Evolutionary conservation across 106 monocot genomes (phyloP), one percentile per base, ranked within the genome.

Genomic region (Dioscorea dumetorum): DNA sequence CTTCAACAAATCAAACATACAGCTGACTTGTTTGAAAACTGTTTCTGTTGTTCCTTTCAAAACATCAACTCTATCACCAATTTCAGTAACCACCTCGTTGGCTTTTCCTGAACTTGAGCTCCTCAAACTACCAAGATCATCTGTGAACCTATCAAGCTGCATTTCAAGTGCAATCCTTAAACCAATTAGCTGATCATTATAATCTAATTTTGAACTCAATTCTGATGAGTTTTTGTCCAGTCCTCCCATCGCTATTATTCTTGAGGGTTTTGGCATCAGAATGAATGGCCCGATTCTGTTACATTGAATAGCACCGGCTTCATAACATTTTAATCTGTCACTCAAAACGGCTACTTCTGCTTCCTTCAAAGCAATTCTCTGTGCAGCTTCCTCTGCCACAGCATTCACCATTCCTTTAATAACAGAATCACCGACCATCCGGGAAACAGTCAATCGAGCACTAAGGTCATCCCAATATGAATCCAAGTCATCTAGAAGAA

Each of bases 381-480:
- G 85, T 10, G 77, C 70, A 48, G 87, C 79, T 49, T 88, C 91
- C 50, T 90, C 81, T 49, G 58, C 63, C n/a, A 94, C 71, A 58
- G 87, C 86, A 77, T 67, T 74, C 10, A 95, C 77, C 67, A 88
- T 91, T 60, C 85, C 94, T 50, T 73, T 84, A 33, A 87, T 65
- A 33, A 91, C 74, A 21, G 91, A 78, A 75, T 91, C 91, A 77
- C 62, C 78, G 23, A 91, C 90, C 83, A 87, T 81, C 66, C 82
- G 82, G 22, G 87, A 83, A 7, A 95, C 77, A 7, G 72, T 81
- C 16, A 95, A 69, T 12, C 85, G 77, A 28, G 83, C 81, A 61
- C 73, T 83, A 18, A 91, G 59, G 68, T 95, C 95, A 63, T 91
- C 88, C 91, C 78, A 83, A 41, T 85, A 91, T 10, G 74, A 76